Base-by-base conservation (phyloP, 1,284 basidiomycete genomes). In the Abortiporus biennis region DNA sequence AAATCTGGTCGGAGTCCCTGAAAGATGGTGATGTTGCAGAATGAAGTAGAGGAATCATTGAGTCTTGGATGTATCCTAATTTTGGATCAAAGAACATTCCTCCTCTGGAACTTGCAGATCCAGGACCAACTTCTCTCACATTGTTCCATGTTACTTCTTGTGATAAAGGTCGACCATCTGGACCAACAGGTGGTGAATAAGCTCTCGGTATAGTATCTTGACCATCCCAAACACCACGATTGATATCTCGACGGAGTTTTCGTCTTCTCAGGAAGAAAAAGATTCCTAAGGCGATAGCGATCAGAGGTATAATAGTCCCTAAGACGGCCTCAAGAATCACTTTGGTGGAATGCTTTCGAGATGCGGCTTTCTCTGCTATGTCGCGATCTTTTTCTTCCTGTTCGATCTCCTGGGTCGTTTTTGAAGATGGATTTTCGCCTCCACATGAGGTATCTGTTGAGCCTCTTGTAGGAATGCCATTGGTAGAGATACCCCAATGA, bases 261-360 rank as follows among this genome's bases (percentile, higher is more conserved):
- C 27, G 24, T 31, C 36, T 21, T 6, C 54, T 43, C 4, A 47
- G 43, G 50, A 48, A 52, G 45, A 46, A 53, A 51, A 48, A 53
- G 30, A 42, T 44, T 31, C 42, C 46, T 3, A 44, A 42, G 22
- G 37, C 45, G 21, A 52, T 34, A 21, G 59, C 34, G 31, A 49
- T 42, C 1, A 57, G 32, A 6, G 57, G 44, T 0, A 61, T 38
- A 6, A 48, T 51, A 21, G 54, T 49, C 12, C 57, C 58, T 4
- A 63, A 46, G 6, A 50, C 55, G 29, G 53, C 43, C 11, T 48
- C 54, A 1, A 54, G 36, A 20, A 55, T 47, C 20, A 46, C 21
- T 13, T 43, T 51, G 3, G 43, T 39, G 25, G 45, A 50, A 4
- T 51, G 47, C 23, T 48, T 48, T 8, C n/a, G 9, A 9, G 27